A percentile compares a stretch with the other conserved stretches of the same genome.
phyloP scores from a whole-genome alignment of 805 yeast species.

The Candida manassasensis region DNA sequence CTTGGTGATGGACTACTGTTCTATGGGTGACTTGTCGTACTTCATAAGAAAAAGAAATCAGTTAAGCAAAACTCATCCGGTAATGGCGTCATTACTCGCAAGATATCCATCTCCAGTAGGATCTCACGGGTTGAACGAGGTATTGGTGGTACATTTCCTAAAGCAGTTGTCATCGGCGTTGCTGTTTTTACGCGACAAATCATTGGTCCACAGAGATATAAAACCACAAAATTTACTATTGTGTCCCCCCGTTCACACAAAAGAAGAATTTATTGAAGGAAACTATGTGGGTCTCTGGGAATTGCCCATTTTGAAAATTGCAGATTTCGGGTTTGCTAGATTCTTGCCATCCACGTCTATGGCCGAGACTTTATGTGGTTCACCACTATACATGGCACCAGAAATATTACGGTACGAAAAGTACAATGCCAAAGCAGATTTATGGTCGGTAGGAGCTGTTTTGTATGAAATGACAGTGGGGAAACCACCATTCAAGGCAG shows the following conservation, averaged over 20 bases:
- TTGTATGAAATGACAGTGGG: constrained; percentile 94
- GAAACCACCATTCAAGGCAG: constrained; percentile 93
- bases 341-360: constrained; percentile 87
- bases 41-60: constrained; percentile 76
- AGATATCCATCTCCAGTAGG: constrained; percentile 80
- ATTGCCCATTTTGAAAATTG: constrained; percentile 85
- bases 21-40: constrained; percentile 88
- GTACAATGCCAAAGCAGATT: constrained; percentile 94
- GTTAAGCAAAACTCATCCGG: constrained; percentile 69
- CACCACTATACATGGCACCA: constrained; percentile 98
- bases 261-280: constrained; percentile 49
- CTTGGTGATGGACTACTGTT: constrained; percentile 93
- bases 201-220: constrained; percentile 90
- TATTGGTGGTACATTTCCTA: constrained; percentile 75
- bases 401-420: constrained; percentile 91
- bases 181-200: constrained; percentile 72
- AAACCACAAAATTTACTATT: constrained; percentile 87
- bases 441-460: constrained; percentile 98
- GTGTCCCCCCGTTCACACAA: constrained; percentile 74
- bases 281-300: constrained; percentile 80
- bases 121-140: constrained; percentile 74
- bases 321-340: constrained; percentile 97
- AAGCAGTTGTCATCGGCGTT: constrained; percentile 85
- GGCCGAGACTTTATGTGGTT: constrained; percentile 97
- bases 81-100: constrained; percentile 67